These are phyloP conservation scores for Xylariaceae sp. DNA, from an alignment of 2,329 filamentous ascomycete species.

Conservation along the genomic window DNA sequence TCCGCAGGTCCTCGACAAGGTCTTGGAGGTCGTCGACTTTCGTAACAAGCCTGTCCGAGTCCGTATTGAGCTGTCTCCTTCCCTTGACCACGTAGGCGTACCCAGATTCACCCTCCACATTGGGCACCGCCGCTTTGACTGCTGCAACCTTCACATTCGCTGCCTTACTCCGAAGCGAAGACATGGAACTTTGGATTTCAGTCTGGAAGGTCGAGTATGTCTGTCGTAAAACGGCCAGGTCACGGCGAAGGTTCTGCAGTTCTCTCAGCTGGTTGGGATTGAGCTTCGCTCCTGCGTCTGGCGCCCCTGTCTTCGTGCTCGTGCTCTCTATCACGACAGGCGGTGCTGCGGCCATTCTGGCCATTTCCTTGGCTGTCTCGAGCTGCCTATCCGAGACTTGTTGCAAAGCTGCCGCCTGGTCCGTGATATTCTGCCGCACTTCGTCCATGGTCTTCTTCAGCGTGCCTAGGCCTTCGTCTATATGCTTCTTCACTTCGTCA, in stretches of 20 bases:
- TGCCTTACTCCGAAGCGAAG: slow-evolving; percentile 74
- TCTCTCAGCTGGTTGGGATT: slow-evolving; percentile 65
- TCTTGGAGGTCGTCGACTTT: slow-evolving; percentile 98
- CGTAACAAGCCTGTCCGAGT: slow-evolving; percentile 85
- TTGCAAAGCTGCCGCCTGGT: slow-evolving; percentile 76
- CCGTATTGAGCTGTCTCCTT: slow-evolving; percentile 78
- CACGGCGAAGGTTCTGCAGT: slow-evolving; percentile 74
- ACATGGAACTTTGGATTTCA: slow-evolving; percentile 85
- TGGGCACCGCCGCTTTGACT: slow-evolving; percentile 63
- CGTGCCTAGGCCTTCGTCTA: slow-evolving; percentile 82
- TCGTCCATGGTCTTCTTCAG: slow-evolving; percentile 80
- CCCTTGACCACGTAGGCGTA: slow-evolving; percentile 79
- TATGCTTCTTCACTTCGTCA: slow-evolving; percentile 93
- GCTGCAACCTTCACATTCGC: slow-evolving; percentile 72
- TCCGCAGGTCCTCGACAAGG: slow-evolving; percentile 89
- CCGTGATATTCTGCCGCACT: slow-evolving; percentile 75
- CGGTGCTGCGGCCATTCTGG: slow-evolving; percentile 48
- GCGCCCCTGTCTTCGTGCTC: slow-evolving; percentile 33
- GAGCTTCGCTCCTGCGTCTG: slow-evolving; percentile 35
- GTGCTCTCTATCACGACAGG: slow-evolving; percentile 47
- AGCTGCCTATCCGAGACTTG: slow-evolving; percentile 86
- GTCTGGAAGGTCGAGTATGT: slow-evolving; percentile 89
- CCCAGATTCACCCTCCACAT: slow-evolving; percentile 71
- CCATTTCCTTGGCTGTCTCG: slow-evolving; percentile 82
- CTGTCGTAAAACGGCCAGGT: slow-evolving; percentile 86